Evolutionary conservation across 140 eudicot genomes (phyloP), one percentile per base, ranked within the genome.

Genomic region (Anethum foeniculum): DNA sequence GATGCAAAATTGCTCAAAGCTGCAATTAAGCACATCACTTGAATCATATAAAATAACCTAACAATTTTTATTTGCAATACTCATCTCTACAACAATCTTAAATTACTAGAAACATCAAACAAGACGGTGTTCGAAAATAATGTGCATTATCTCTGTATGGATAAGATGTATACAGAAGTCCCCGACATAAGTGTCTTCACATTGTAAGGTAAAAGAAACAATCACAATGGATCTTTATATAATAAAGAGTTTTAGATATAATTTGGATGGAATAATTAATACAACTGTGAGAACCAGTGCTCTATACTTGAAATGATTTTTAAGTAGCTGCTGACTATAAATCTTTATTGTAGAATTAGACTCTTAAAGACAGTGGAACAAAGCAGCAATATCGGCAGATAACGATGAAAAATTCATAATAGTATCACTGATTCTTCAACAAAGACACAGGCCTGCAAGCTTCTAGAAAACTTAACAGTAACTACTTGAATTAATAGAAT

Each of bases 1-100:
- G 56, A 94, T 94, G 90, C 98, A 94, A 54, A 94, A 94, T 79
- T 94, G 98, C 89, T 94, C 98, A 82, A 94, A 94, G 83, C 98
- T 94, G 99, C 84, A 83, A 67, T 78, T 71, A 21, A 72, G 14
- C 78, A 81, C 19, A 83, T 14, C 23, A 76, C n/a, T 49, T 72
- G 19, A 38, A 80, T 80, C 60, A 41, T 73, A 79, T 19, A 44
- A 19, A 81, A 8, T 30, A 75, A 39, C 36, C 71, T 54, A 69
- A 54, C 38, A 72, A 14, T 12, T 27, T 32, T 69, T 79, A 78
- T 71, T 52, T 83, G 67, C 77, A 68, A 32, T 36, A 47, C 4
- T 46, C 10, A 72, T 75, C 48, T 51, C 80, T 79, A 12, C 16
- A 38, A 18, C 23, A 51, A 52, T 41, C 68, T 80, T 36, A 48